Evolutionary conservation across 148 eudicot species (phyloP), one percentile per base, ranked within the genome.

Genomic region (Polygonum maritimum): DNA sequence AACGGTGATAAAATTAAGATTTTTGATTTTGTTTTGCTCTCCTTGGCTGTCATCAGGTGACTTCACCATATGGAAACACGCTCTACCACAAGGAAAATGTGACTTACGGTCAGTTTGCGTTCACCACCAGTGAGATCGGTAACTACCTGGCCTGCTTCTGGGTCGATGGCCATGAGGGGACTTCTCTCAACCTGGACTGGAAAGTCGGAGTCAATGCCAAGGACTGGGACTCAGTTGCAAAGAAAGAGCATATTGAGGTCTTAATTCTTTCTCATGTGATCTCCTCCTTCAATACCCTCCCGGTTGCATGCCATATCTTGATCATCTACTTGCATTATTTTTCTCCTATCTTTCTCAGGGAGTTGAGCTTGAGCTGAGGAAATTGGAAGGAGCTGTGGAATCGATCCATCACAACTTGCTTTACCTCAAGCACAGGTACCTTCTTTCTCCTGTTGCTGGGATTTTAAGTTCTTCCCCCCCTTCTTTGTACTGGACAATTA

Each of bases 201-300:
- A 87, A 80, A 82, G 83, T 75, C 22, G 96, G 96, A 26, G 84
- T 91, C 58, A 87, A 90, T 57, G 87, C 96, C 40, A 87, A 91
- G 77, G 96, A 91, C 76, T 89, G 96, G 96, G 93, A 91, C 35
- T 80, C 96, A 1, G 91, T 91, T 82, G 96, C 96, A 4, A 91
- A 76, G 74, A 87, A 91, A 79, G 96, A 91, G 75, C 84, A 91
- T 40, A 85, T 91, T 36, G 79, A 77, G 79, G 79, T 77, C 31
- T 72, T 44, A 62, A 14, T 62, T 62, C 74, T 40, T 67, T 7
- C 48, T 70, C 49, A 41, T 69, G 10, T 69, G 47, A 9, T 36
- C 44, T 55, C 55, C 47, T 31, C 14, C 39, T 38, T 38, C 13
- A 15, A 44, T 5, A 72, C 14, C 52, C 36, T 41, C 14, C 52